These are phyloP conservation scores for Dinochytrium kinnereticum DNA, from an alignment of 371 early-diverging fungal genomes.

Conservation along the genomic window DNA sequence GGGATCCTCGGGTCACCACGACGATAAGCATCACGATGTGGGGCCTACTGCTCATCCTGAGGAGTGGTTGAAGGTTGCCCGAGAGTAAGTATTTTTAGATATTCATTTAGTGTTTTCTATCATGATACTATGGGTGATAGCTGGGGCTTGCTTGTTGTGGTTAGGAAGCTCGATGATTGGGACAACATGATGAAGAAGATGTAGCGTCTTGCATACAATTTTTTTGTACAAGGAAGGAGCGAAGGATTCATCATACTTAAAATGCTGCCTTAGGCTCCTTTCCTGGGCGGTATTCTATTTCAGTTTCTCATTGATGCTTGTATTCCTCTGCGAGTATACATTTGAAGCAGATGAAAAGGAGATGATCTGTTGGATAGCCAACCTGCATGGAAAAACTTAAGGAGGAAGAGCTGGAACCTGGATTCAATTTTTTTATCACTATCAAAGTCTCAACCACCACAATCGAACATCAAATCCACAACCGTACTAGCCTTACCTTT, in stretches of 20 bases:
- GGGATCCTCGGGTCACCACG: constrained; percentile 4
- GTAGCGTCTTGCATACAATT: not conserved
- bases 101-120: not conserved
- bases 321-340: too few species aligned
- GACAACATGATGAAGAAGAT: not conserved
- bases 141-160: not conserved
- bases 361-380: too few species aligned
- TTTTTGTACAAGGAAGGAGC: not conserved
- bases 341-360: too few species aligned
- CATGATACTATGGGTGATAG: too few species aligned
- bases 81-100: constrained; percentile 31
- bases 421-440: not conserved
- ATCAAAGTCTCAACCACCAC: not conserved
- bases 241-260: too few species aligned
- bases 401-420: too few species aligned
- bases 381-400: too few species aligned
- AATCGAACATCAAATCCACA: too few species aligned
- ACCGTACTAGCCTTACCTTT: too few species aligned
- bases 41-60: constrained; percentile 21
- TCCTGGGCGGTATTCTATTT: too few species aligned
- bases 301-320: too few species aligned
- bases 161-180: not conserved
- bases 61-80: constrained; percentile 42
- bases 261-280: too few species aligned
- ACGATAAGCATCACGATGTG: not conserved